Evolutionary conservation across 768 basidiomycete species (phyloP).

Genomic region (Hypsizygus marmoreus): DNA sequence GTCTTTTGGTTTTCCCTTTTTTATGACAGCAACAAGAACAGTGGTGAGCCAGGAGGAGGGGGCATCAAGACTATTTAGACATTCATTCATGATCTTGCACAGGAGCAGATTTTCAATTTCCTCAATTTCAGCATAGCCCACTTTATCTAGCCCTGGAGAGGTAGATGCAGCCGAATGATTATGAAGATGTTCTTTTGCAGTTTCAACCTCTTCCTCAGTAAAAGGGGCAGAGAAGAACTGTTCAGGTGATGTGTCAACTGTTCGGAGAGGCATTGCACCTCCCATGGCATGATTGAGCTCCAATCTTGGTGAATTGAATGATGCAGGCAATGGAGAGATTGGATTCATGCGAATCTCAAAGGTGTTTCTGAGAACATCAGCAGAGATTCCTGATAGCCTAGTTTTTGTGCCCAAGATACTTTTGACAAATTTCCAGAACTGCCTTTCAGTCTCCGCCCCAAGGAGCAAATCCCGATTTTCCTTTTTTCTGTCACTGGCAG

Average conservation of each 20-base stretch:
- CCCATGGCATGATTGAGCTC: neutral
- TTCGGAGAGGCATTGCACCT: neutral
- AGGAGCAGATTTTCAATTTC: conserved; percentile 9
- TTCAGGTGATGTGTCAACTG: conserved; percentile 2
- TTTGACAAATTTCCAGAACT: neutral
- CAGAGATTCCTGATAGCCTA: neutral
- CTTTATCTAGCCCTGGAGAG: conserved; percentile 4
- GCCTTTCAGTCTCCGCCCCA: neutral
- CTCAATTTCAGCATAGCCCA: conserved; percentile 2
- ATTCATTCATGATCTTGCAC: conserved; percentile 7
- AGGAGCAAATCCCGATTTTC: neutral
- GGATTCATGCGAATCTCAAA: conserved; percentile 5
- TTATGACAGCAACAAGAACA: conserved; percentile 5
- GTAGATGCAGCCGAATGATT: neutral
- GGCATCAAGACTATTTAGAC: neutral
- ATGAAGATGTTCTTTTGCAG: conserved; percentile 8
- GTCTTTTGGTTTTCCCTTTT: conserved; percentile 16
- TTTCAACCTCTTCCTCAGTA: conserved; percentile 4
- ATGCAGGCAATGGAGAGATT: neutral
- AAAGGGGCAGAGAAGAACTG: conserved; percentile 6
- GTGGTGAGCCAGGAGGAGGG: conserved; percentile 2
- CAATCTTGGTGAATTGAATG: neutral
- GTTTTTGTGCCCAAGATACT: neutral
- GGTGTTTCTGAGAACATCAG: neutral
- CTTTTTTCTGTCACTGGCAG: neutral